Conservation (phyloP, 345 rosid genomes). For the Euphorbia pulcherrima region DNA sequence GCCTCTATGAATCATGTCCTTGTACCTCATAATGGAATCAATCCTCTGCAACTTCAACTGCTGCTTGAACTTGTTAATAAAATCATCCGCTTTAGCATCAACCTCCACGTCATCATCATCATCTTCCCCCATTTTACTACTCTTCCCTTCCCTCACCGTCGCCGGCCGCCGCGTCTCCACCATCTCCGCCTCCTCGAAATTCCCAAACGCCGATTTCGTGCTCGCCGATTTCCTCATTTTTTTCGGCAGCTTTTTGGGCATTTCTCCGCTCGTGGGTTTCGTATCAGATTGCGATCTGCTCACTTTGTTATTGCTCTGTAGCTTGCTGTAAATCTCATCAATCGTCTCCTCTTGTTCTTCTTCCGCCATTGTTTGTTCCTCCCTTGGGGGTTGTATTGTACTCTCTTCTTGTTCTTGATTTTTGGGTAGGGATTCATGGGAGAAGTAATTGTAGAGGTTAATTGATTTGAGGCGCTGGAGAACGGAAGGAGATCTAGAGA, state of each 20-base stretch:
- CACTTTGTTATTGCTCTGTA: constrained; percentile 31
- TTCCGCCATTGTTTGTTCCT: constrained; percentile 3
- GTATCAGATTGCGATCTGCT: constrained; percentile 57
- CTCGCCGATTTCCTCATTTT: constrained; percentile 91
- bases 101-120: constrained; percentile 52
- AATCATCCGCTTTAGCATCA: constrained; percentile 80
- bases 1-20: constrained; percentile 43
- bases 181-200: constrained; percentile 45
- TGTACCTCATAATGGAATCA: constrained; percentile 58
- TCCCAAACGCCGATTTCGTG: constrained; percentile 49
- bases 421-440: constrained; percentile 41
- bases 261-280: constrained; percentile 47
- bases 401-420: not conserved
- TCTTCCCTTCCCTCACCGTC: constrained; percentile 45
- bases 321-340: constrained; percentile 53
- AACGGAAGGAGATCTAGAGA: constrained; percentile 64
- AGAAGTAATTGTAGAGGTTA: constrained; percentile 46
- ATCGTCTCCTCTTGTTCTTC: constrained; percentile 29
- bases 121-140: constrained; percentile 26
- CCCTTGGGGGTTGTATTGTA: not conserved
- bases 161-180: constrained; percentile 59
- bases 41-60: constrained; percentile 67
- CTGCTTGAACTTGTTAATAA: constrained; percentile 65
- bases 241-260: constrained; percentile 49
- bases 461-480: constrained; percentile 61